Percentiles rank a stretch among this genome's conserved stretches.
Evolutionary conservation across 768 basidiomycete genomes (phyloP).

Genomic region (Pulveroboletus ravenelii): DNA sequence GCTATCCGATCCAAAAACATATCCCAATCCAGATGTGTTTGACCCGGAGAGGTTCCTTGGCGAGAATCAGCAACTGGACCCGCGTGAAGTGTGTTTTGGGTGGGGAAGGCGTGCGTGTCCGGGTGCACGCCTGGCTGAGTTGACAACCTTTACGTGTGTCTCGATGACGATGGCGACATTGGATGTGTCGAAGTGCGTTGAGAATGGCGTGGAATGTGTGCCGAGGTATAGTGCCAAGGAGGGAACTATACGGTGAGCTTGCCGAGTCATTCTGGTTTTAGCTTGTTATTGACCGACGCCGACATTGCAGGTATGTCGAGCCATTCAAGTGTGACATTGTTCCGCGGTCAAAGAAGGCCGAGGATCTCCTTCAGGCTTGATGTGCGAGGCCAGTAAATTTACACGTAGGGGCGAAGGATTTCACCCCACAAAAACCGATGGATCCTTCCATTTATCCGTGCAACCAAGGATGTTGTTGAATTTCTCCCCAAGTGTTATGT

Average conservation of each 20-base stretch:
- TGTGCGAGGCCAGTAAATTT: background rate
- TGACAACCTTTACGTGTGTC: background rate
- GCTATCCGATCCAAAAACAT: too few relatives aligned
- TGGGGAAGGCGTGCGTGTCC: conserved; percentile 13
- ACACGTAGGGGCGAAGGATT: too few relatives aligned
- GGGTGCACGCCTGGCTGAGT: conserved; percentile 6
- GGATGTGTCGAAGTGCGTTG: background rate
- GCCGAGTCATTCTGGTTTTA: too few relatives aligned
- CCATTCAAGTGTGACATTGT: conserved; percentile 12
- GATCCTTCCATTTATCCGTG: too few relatives aligned
- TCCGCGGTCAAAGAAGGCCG: conserved; percentile 3
- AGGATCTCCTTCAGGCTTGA: conserved; percentile 2
- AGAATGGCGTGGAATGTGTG: background rate
- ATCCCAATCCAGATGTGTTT: too few relatives aligned
- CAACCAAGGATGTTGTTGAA: too few relatives aligned
- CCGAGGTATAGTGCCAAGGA: background rate
- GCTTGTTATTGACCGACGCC: background rate
- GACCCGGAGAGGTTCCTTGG: background rate
- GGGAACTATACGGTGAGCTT: conserved; percentile 2
- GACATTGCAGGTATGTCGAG: background rate
- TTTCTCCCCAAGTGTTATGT: too few relatives aligned
- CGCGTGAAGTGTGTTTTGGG: conserved; percentile 13
- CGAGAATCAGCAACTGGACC: conserved; percentile 5
- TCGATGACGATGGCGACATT: conserved; percentile 9
- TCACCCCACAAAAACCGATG: too few relatives aligned